Evolutionary conservation across 2,329 filamentous ascomycete species (phyloP), one percentile per base, ranked within the genome.

Genomic region (Scedosporium minutisporum): DNA sequence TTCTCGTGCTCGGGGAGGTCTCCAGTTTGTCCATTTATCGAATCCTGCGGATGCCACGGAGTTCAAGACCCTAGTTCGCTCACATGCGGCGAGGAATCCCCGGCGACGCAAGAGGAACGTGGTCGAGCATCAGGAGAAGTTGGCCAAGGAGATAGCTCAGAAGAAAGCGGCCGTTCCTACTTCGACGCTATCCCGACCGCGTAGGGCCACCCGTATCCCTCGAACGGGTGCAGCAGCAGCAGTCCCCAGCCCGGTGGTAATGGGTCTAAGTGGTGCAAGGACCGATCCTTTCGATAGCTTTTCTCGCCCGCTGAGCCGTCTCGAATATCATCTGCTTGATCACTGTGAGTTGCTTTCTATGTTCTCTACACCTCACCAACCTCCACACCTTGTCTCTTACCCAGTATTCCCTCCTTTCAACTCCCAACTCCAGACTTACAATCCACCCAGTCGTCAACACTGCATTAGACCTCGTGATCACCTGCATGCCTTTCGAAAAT

Each of bases 21-120:
- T 69, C 23, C 62, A 64, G n/a, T 69, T 67, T 57, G 64, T 67
- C 33, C 65, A 64, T 9, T 58, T 69, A 14, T 63, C 66, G 1
- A 61, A 65, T 16, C 65, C 68, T 7, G 55, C 21, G 48, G 65
- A 67, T 10, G 62, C 60, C 9, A 59, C 61, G 5, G 41, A 42
- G 0, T 65, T 65, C 61, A 64, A 62, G 16, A 63, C 57, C 16
- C 57, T 64, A 18, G 67, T 69, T 27, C 64, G 67, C 16, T 66
- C 67, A 1, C 67, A 69, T 14, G 68, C 67, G 1, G 67, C 68
- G 7, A 61, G 65, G 4, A 64, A 65, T 51, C 23, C 57, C n/a
- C 58, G 53, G 21, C 63, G 44, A 1, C 64, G 63, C 14, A 64
- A 62, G 6, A 48, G 63, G 58, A 58, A 60, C 51, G 65, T 67